Base-by-base conservation (phyloP, 331 rosid genomes). In the Phaseolus coccineus region DNA sequence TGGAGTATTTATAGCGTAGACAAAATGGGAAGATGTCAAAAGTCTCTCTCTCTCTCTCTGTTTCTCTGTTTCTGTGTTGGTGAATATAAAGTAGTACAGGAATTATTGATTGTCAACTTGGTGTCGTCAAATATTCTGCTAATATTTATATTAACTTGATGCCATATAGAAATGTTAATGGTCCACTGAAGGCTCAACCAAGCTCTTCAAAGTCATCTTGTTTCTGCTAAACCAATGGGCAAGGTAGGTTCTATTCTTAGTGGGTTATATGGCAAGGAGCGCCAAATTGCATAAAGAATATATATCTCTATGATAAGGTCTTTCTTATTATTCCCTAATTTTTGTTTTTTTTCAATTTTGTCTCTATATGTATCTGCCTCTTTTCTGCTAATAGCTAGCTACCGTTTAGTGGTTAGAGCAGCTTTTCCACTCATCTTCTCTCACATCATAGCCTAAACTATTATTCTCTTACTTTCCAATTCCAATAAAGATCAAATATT, bases 201-300 rank as follows among this genome's bases (percentile, higher is more conserved):
- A 76, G 79, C 12, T 48, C 77, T 64, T 78, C 24, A 69, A 57
- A 68, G 69, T 16, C 63, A 31, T 57, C 37, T 52, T 77, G 44
- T 81, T 72, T 66, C 7, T 50, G 58, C 30, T 25, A 85, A 85
- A 69, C 61, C 78, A 82, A 66, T 79, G 87, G 90, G 70, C 83
- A 33, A 42, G 33, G 37, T 3, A 30, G 70, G 82, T 78, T 83
- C 84, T 48, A 44, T 69, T 74, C 27, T 74, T 77, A 63, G 79
- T 81, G 85, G 85, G 55, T 70, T 40, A 28, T 69, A 42, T 53
- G 80, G 76, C 75, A 31, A 30, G 59, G 64, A 76, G 62, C 16
- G 50, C 40, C 94, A 87, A 84, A 55, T 90, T 90, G 94, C 81
- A 30, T 16, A 28, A 78, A 82, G 89, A 86, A 90, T 87, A 90